Conservation (phyloP, 2,329 filamentous ascomycete genomes). For the Aquanectria penicillioides region DNA sequence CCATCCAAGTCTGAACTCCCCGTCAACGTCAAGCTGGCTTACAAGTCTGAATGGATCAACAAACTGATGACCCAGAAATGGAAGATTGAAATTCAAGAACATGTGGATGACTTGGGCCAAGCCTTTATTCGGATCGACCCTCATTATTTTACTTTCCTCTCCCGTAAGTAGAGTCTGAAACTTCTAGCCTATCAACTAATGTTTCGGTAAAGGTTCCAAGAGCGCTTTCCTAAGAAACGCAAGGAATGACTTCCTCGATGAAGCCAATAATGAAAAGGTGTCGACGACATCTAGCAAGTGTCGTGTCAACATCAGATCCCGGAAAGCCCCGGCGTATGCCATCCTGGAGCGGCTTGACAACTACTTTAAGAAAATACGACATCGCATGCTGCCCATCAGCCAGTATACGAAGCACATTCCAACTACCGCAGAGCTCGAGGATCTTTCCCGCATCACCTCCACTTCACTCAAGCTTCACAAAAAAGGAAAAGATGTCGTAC, state of each 20-base stretch:
- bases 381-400: slow-evolving; percentile 39
- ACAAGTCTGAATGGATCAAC: slow-evolving; percentile 54
- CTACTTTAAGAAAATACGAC: slow-evolving; percentile 39
- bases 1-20: slow-evolving; percentile 45
- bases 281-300: slow-evolving; percentile 28
- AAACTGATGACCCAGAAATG: slow-evolving; percentile 60
- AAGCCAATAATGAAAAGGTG: slow-evolving; percentile 45
- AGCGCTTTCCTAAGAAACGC: slow-evolving; percentile 40
- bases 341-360: slow-evolving; percentile 51
- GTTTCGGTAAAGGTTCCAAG: slow-evolving; percentile 24
- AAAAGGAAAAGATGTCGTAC: slow-evolving; percentile 33
- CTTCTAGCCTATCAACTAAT: background rate
- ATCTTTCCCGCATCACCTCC: slow-evolving; percentile 47
- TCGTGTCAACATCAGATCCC: slow-evolving; percentile 44
- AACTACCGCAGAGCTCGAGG: slow-evolving; percentile 35
- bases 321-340: slow-evolving; percentile 42
- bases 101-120: slow-evolving; percentile 54
- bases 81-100: slow-evolving; percentile 59
- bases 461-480: slow-evolving; percentile 40
- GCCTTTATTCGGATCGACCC: slow-evolving; percentile 51
- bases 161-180: slow-evolving; percentile 49
- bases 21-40: slow-evolving; percentile 26
- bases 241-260: slow-evolving; percentile 45
- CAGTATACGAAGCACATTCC: slow-evolving; percentile 32
- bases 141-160: slow-evolving; percentile 55